Evolutionary conservation across 305 asterid genomes (phyloP).

Genomic region (Ilex paraguariensis): DNA sequence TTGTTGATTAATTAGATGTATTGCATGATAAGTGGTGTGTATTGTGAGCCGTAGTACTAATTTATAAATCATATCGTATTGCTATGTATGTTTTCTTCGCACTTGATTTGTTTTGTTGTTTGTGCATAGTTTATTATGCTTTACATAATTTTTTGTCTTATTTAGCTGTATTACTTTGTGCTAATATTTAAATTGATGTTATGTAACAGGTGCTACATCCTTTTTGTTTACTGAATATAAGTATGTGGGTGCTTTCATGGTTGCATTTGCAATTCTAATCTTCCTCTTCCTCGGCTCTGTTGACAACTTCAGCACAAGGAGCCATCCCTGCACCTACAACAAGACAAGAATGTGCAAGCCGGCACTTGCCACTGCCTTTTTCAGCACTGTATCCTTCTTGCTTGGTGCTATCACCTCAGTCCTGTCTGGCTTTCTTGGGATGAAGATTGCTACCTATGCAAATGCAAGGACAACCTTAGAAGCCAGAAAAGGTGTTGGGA

Average conservation of each 20-base stretch:
- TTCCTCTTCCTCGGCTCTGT: conserved; percentile 21
- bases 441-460: conserved; percentile 22
- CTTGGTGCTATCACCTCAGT: conserved; percentile 22
- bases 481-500: conserved; percentile 21
- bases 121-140: not conserved
- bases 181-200: not conserved
- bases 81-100: no score
- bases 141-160: not conserved
- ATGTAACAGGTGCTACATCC: conserved; percentile 19
- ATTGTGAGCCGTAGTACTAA: no score
- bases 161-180: no score
- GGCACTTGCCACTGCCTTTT: conserved; percentile 20
- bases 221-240: conserved; percentile 19
- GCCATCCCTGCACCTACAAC: conserved; percentile 17
- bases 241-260: conserved; percentile 21
- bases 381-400: conserved; percentile 22
- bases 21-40: no score
- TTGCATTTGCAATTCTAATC: conserved; percentile 19
- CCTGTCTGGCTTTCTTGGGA: conserved; percentile 21
- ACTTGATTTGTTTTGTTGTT: not conserved
- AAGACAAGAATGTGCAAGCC: conserved; percentile 20
- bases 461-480: conserved; percentile 22
- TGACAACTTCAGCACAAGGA: conserved; percentile 18
- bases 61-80: no score
- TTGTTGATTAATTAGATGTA: no score